Percentiles rank a stretch among this genome's conserved stretches.
phyloP scores from a whole-genome alignment of 2,329 filamentous ascomycete genomes.

The Parascedosporium putredinis region DNA sequence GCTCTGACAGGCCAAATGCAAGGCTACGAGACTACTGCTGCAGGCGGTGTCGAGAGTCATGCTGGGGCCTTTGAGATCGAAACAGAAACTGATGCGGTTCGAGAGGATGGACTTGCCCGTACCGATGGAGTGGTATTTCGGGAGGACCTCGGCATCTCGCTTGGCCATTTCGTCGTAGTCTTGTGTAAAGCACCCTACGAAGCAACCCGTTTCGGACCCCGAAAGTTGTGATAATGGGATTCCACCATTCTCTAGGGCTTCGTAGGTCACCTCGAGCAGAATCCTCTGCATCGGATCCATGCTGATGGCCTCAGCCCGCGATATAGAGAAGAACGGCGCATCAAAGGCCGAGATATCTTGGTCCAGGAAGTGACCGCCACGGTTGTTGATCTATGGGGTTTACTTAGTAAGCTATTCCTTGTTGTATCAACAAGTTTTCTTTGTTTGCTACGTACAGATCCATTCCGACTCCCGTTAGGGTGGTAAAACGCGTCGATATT shows the following conservation, averaged over 20 bases:
- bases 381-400: not conserved
- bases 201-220: constrained; percentile 8
- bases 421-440: too few species aligned
- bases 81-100: constrained; percentile 23
- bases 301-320: constrained; percentile 12
- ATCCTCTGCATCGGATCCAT: constrained; percentile 23
- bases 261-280: constrained; percentile 18
- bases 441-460: constrained; percentile 7
- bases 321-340: constrained; percentile 21
- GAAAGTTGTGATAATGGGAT: not conserved
- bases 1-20: constrained; percentile 22
- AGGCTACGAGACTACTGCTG: constrained; percentile 19
- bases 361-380: not conserved
- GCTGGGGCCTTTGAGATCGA: constrained; percentile 22
- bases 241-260: constrained; percentile 11
- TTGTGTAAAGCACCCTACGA: constrained; percentile 10
- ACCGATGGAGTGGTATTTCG: constrained; percentile 9
- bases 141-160: constrained; percentile 10
- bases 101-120: constrained; percentile 12
- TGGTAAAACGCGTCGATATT: constrained; percentile 29
- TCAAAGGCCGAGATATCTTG: constrained; percentile 18
- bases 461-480: constrained; percentile 11
- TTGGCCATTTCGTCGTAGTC: constrained; percentile 8
- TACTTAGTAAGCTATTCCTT: too few species aligned
- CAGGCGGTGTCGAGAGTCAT: constrained; percentile 27